Conservation (phyloP, 345 rosid genomes). For the Citrus medica region DNA sequence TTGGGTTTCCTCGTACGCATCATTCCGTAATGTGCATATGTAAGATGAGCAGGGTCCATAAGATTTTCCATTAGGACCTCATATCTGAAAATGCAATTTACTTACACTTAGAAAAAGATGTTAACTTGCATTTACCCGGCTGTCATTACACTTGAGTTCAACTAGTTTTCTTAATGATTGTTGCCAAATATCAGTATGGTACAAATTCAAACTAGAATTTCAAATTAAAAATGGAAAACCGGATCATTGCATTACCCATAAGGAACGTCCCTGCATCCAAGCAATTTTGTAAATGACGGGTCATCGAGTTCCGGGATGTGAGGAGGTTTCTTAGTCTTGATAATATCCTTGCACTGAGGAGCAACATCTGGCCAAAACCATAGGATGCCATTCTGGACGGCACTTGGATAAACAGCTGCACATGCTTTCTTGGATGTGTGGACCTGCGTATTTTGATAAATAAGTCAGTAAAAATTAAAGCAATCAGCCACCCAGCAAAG, state of each 20-base stretch:
- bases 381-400: slow-evolving; percentile 66
- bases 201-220: not conserved
- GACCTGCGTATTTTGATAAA: slow-evolving; percentile 40
- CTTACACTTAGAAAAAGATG: not conserved
- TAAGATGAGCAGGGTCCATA: slow-evolving; percentile 94
- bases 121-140: not conserved
- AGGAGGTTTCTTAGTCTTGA: slow-evolving; percentile 65
- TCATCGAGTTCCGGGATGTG: slow-evolving; percentile 72
- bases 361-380: slow-evolving; percentile 95
- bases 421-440: slow-evolving; percentile 75
- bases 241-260: slow-evolving; percentile 53
- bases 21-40: slow-evolving; percentile 81
- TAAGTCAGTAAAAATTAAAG: not conserved
- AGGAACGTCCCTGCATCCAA: slow-evolving; percentile 76
- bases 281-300: slow-evolving; percentile 56
- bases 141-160: not conserved
- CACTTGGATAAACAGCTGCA: slow-evolving; percentile 66
- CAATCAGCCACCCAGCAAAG: no score
- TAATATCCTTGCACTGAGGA: slow-evolving; percentile 61
- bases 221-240: not conserved
- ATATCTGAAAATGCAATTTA: slow-evolving; percentile 43
- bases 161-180: not conserved
- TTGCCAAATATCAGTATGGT: not conserved
- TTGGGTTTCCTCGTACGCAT: slow-evolving; percentile 39
- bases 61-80: slow-evolving; percentile 80